These are phyloP conservation scores for Linum trigynum DNA, from an alignment of 345 rosid species.

Conservation along the genomic window DNA sequence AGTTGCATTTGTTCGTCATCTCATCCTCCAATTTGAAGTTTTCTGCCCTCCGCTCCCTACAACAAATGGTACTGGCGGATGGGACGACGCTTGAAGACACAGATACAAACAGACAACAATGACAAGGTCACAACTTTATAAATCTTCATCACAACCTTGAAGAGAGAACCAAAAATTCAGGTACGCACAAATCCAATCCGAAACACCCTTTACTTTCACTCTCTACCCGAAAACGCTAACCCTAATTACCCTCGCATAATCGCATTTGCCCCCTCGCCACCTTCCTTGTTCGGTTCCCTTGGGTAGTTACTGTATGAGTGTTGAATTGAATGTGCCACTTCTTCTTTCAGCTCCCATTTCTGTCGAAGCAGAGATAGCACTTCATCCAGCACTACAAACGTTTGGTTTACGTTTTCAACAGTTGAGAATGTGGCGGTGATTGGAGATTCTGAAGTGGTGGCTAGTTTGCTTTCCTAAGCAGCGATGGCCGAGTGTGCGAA, in stretches of 20 bases:
- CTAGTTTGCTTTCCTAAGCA: background rate
- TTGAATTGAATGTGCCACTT: conserved; percentile 17
- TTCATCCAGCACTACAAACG: background rate
- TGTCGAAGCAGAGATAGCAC: background rate
- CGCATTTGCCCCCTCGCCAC: background rate
- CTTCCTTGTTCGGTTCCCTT: background rate
- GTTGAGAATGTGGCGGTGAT: background rate
- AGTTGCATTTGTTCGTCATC: too few species aligned
- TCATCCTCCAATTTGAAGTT: too few species aligned
- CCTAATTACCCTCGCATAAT: background rate
- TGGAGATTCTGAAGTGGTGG: background rate
- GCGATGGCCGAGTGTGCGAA: conserved; percentile 49
- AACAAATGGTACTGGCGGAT: too few species aligned
- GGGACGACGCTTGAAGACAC: too few species aligned
- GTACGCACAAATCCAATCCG: conserved; percentile 27
- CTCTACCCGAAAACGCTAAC: background rate
- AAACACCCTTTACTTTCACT: background rate
- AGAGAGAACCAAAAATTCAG: background rate
- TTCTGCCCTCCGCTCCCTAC: too few species aligned
- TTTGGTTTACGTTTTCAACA: background rate
- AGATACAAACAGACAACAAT: too few species aligned
- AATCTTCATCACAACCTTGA: too few species aligned
- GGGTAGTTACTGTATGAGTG: conserved; percentile 5
- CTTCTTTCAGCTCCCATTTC: background rate
- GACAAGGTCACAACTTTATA: too few species aligned